A percentile compares a stretch with the other conserved stretches of the same genome.
These are phyloP conservation scores for Sisymbrium altissimum DNA, from an alignment of 345 rosid species.

Conservation along the genomic window DNA sequence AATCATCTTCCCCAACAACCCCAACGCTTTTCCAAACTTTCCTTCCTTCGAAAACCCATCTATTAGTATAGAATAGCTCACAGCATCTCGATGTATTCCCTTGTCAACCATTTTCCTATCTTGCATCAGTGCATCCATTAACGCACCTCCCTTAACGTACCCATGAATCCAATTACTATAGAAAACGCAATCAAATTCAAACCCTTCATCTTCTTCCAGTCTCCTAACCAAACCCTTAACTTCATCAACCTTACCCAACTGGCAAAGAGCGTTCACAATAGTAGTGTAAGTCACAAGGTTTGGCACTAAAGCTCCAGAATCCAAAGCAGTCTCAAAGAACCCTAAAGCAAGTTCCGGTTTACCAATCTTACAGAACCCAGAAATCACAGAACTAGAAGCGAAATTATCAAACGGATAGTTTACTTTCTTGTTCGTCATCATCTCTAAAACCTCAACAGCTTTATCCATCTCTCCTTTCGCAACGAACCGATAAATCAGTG, in stretches of 20 bases:
- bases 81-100: constrained; percentile 45
- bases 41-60: constrained; percentile 57
- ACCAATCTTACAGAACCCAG: constrained; percentile 65
- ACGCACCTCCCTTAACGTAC: constrained; percentile 37
- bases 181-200: constrained; percentile 61
- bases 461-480: constrained; percentile 46
- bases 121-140: constrained; percentile 50
- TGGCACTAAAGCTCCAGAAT: constrained; percentile 53
- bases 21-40: constrained; percentile 42
- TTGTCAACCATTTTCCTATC: constrained; percentile 45
- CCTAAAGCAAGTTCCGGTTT: constrained; percentile 62
- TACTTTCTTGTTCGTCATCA: constrained; percentile 48
- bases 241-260: constrained; percentile 54
- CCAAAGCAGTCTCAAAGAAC: constrained; percentile 49
- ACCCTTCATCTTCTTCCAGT: constrained; percentile 50
- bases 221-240: constrained; percentile 41
- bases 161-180: constrained; percentile 71
- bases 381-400: constrained; percentile 63
- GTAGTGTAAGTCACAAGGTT: constrained; percentile 64
- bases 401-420: constrained; percentile 64
- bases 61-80: constrained; percentile 58
- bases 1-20: constrained; percentile 60
- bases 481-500: constrained; percentile 54
- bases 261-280: constrained; percentile 53
- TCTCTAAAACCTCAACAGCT: constrained; percentile 61